Conservation (phyloP, 2,329 filamentous ascomycete genomes). For the Exophiala sideris region DNA sequence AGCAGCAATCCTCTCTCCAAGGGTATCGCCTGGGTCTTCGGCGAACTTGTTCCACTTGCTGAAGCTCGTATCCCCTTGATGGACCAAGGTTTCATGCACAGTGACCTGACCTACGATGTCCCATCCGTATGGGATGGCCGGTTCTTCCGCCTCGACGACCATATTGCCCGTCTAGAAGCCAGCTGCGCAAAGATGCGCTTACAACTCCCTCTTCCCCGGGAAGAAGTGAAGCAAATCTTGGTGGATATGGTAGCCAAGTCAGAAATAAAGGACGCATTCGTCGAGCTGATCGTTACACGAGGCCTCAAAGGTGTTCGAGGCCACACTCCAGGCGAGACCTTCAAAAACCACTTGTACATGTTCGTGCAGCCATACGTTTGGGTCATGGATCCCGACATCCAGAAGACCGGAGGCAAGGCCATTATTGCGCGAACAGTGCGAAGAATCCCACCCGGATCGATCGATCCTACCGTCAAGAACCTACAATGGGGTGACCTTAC, state of each 20-base stretch:
- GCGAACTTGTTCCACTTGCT: conserved; percentile 41
- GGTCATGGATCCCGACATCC: conserved; percentile 48
- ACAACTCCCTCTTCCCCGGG: conserved; percentile 39
- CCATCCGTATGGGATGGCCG: conserved; percentile 52
- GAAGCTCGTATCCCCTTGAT: conserved; percentile 50
- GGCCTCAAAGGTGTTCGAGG: conserved; percentile 45
- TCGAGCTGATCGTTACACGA: conserved; percentile 52
- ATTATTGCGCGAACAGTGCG: conserved; percentile 48
- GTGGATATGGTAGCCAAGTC: conserved; percentile 46
- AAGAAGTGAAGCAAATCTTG: conserved; percentile 41
- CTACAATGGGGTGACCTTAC: conserved; percentile 51
- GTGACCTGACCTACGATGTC: conserved; percentile 54
- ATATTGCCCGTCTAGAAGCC: conserved; percentile 44
- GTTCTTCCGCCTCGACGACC: conserved; percentile 53
- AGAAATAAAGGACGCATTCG: conserved; percentile 50
- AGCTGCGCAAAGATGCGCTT: conserved; percentile 49
- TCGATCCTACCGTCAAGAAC: conserved; percentile 54
- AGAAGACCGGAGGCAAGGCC: conserved; percentile 41
- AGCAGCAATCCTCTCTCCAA: conserved; percentile 41
- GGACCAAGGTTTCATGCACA: conserved; percentile 54
- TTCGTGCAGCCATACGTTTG: conserved; percentile 50
- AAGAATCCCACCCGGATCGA: conserved; percentile 43
- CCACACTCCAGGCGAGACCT: conserved; percentile 33
- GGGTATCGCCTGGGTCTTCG: conserved; percentile 49
- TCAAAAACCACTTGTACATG: conserved; percentile 46